These are phyloP conservation scores for Jamesozyma gamospora DNA, from an alignment of 805 yeast species.

Conservation along the genomic window DNA sequence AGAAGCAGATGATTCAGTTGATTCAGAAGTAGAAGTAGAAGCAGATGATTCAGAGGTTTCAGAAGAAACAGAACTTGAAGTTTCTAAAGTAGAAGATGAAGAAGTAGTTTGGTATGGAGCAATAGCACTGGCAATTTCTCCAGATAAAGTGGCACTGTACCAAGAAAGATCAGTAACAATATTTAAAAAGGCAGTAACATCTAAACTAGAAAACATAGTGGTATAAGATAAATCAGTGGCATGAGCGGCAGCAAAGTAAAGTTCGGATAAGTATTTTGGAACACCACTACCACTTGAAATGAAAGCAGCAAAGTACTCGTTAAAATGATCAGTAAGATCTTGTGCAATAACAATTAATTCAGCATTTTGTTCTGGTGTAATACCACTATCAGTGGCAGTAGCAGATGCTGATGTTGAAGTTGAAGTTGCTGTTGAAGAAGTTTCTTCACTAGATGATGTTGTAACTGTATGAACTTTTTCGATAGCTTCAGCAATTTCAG, in stretches of 20 bases:
- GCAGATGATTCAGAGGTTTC: too few species aligned
- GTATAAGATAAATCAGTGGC: constrained; percentile 31
- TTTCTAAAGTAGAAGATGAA: background rate
- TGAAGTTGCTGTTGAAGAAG: background rate
- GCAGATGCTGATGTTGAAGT: background rate
- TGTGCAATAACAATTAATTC: constrained; percentile 11
- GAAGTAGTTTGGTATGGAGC: background rate
- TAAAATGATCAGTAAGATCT: constrained; percentile 11
- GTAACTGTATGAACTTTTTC: background rate
- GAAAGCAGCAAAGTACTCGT: constrained; percentile 5
- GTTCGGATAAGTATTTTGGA: constrained; percentile 9
- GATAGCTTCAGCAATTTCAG: constrained; percentile 5
- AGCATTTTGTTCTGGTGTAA: constrained; percentile 1
- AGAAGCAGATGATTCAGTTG: background rate
- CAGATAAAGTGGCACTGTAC: constrained; percentile 19
- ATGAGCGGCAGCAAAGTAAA: constrained; percentile 15
- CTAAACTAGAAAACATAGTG: constrained; percentile 19
- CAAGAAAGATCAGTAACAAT: constrained; percentile 28
- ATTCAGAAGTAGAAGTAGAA: too few species aligned
- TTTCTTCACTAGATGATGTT: background rate
- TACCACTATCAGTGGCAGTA: too few species aligned
- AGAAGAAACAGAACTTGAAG: too few species aligned
- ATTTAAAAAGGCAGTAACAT: constrained; percentile 17
- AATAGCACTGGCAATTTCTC: constrained; percentile 6
- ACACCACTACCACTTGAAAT: constrained; percentile 2